Evolutionary conservation across 1,284 basidiomycete species (phyloP).

Genomic region (Malassezia brasiliensis): DNA sequence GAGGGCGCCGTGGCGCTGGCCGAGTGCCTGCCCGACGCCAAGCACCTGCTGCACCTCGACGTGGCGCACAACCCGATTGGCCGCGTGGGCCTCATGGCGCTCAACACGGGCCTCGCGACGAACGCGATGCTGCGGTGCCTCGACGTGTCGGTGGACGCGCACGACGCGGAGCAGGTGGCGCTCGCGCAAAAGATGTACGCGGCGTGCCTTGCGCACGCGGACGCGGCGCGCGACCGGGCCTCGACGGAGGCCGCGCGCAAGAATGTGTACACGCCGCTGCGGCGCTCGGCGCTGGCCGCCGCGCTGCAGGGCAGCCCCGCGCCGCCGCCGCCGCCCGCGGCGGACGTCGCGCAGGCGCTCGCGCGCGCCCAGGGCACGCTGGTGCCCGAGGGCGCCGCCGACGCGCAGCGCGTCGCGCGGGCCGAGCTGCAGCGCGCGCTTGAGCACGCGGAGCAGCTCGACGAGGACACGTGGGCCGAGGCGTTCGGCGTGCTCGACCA

Average conservation of each 20-base stretch:
- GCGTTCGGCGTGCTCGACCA: slow-evolving; percentile 49
- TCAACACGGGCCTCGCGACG: slow-evolving; percentile 75
- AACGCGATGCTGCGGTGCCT: slow-evolving; percentile 81
- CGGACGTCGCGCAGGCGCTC: background rate
- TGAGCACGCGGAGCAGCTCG: background rate
- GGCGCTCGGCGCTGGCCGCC: background rate
- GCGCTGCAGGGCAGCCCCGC: background rate
- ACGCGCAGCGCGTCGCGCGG: background rate
- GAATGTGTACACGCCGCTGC: background rate
- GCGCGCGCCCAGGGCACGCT: background rate
- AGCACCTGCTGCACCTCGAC: slow-evolving; percentile 69
- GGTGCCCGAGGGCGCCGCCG: background rate
- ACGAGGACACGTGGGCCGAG: background rate
- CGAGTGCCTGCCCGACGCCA: slow-evolving; percentile 86
- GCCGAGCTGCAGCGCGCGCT: background rate
- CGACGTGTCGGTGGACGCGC: slow-evolving; percentile 55
- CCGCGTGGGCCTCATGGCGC: slow-evolving; percentile 55
- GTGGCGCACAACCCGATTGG: slow-evolving; percentile 48
- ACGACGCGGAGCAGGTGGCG: background rate
- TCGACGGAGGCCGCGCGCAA: background rate
- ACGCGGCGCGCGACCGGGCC: background rate
- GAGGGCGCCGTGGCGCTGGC: slow-evolving; percentile 86
- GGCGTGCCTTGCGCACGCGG: background rate
- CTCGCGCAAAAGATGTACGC: slow-evolving; percentile 1
- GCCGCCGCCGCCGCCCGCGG: background rate